These are phyloP conservation scores for Sclerospora graminicola DNA, from an alignment of 352 stramenopile species.

Conservation along the genomic window DNA sequence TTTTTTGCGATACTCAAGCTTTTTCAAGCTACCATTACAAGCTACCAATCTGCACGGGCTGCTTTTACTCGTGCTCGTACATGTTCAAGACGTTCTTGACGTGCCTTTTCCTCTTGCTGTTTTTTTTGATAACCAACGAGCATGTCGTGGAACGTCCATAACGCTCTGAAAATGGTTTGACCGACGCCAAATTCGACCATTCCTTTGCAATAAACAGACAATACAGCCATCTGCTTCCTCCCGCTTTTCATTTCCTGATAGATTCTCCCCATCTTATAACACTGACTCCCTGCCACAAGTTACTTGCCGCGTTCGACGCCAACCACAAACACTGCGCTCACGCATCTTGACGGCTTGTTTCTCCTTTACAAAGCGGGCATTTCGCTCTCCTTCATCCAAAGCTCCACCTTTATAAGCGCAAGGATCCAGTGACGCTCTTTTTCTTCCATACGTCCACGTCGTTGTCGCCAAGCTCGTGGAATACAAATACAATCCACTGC, in stretches of 20 bases:
- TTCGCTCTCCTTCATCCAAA: conserved; percentile 20
- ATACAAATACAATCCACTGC: conserved; percentile 23
- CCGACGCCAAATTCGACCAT: no score
- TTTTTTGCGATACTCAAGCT: conserved; percentile 17
- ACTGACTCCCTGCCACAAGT: conserved; percentile 22
- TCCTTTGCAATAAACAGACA: conserved; percentile 15
- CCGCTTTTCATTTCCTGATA: conserved; percentile 25
- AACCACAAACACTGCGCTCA: conserved; percentile 33
- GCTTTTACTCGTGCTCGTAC: no score
- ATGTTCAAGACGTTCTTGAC: no score
- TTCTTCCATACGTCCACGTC: conserved; percentile 1
- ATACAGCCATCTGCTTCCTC: conserved; percentile 15
- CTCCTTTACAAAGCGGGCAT: conserved; percentile 11
- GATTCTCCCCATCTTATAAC: conserved; percentile 28
- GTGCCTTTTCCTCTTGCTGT: no score
- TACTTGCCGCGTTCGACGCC: conserved; percentile 23
- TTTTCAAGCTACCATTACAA: conserved; percentile 6
- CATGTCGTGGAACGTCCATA: no score
- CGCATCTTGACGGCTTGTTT: conserved; percentile 14
- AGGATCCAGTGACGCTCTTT: conserved; percentile 15
- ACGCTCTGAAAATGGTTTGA: no score
- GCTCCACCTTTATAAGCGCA: conserved; percentile 27
- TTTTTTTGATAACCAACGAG: no score
- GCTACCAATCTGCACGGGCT: conserved; percentile 23
- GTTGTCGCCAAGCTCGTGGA: conserved; percentile 22